Evolutionary conservation across 2,329 filamentous ascomycete species (phyloP).

Genomic region (Aspergillus terreus): DNA sequence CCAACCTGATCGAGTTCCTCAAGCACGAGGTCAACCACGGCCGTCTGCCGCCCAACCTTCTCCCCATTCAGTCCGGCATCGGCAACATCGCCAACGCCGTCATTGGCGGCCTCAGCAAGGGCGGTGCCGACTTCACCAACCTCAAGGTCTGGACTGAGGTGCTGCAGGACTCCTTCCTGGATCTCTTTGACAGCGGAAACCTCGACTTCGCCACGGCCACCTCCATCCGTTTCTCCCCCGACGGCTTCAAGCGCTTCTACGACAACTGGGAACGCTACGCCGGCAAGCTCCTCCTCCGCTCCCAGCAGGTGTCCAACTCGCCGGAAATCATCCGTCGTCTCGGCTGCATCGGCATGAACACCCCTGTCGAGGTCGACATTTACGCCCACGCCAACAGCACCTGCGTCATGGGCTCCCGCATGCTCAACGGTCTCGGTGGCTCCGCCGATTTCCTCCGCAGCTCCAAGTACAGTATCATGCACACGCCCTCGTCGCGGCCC

Average conservation of each 20-base stretch:
- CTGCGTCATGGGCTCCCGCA: constrained; percentile 81
- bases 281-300: constrained; percentile 77
- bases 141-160: constrained; percentile 93
- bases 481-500: constrained; percentile 77
- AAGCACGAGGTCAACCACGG: constrained; percentile 79
- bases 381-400: constrained; percentile 92
- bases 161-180: constrained; percentile 86
- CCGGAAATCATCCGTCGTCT: constrained; percentile 86
- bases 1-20: constrained; percentile 77
- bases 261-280: constrained; percentile 76
- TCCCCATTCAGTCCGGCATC: constrained; percentile 82
- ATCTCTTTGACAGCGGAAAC: constrained; percentile 83
- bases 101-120: constrained; percentile 72
- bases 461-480: constrained; percentile 87
- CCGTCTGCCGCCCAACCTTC: constrained; percentile 70
- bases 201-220: constrained; percentile 88
- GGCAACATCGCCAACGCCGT: constrained; percentile 93
- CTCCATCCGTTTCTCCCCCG: constrained; percentile 84
- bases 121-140: constrained; percentile 74
- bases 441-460: constrained; percentile 76
- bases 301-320: constrained; percentile 84
- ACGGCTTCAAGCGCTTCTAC: constrained; percentile 89
- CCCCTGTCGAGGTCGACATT: constrained; percentile 88
- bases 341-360: constrained; percentile 92
- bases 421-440: constrained; percentile 81